These are phyloP conservation scores for Phlegmacium glaucopus DNA, from an alignment of 768 basidiomycete genomes.

Conservation along the genomic window DNA sequence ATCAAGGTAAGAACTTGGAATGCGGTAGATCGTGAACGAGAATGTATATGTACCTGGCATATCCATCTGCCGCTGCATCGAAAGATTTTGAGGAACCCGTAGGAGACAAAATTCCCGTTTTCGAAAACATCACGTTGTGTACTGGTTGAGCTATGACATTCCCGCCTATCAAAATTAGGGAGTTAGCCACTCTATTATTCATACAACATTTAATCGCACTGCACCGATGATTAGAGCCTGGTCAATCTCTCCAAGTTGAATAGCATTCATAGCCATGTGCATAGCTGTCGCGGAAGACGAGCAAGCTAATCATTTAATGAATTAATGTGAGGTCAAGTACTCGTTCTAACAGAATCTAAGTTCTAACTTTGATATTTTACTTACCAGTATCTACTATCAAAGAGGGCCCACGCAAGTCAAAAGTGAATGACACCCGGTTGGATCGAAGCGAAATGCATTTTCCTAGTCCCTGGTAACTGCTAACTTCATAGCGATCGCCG, in stretches of 20 bases:
- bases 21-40: too few species aligned
- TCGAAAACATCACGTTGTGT: too few species aligned
- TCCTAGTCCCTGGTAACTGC: conserved; percentile 4
- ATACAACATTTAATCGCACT: not conserved
- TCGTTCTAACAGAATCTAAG: too few species aligned
- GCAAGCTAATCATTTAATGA: not conserved
- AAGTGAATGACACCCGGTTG: conserved; percentile 6
- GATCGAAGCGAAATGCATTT: conserved; percentile 2
- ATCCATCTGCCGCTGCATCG: conserved; percentile 38
- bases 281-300: not conserved
- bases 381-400: not conserved
- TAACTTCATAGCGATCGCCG: conserved; percentile 8
- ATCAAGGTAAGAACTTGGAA: too few species aligned
- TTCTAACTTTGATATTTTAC: too few species aligned
- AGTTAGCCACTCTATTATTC: conserved; percentile 15
- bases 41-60: too few species aligned
- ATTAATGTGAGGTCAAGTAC: too few species aligned
- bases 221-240: not conserved
- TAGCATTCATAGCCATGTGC: conserved; percentile 1
- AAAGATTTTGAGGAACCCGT: conserved; percentile 40
- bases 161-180: too few species aligned
- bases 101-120: conserved; percentile 24
- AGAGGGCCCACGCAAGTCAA: conserved; percentile 1
- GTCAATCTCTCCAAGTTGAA: conserved; percentile 1
- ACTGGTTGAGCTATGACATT: too few species aligned